These are phyloP conservation scores for Mortierella sp. DNA, from an alignment of 371 early-diverging fungal genomes.

Conservation along the genomic window DNA sequence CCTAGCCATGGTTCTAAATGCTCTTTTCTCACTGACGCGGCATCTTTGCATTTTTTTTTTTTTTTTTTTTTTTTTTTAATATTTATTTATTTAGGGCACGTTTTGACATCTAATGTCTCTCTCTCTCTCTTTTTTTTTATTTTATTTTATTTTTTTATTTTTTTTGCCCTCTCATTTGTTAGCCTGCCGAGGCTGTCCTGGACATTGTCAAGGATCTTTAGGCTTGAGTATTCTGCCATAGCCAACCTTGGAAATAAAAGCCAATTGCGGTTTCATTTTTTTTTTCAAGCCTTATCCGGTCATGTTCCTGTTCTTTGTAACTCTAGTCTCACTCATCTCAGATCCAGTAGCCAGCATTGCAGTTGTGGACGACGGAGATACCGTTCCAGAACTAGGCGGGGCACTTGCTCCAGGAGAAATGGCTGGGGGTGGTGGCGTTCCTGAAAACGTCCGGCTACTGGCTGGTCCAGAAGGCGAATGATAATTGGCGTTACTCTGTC, in stretches of 20 bases:
- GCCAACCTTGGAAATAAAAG: neutral
- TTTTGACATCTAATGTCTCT: no score
- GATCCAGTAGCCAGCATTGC: slow-evolving; percentile 1
- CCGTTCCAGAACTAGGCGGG: neutral
- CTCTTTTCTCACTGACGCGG: neutral
- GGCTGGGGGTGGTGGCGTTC: slow-evolving; percentile 21
- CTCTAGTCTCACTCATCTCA: slow-evolving; percentile 5
- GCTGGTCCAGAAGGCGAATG: slow-evolving; percentile 7
- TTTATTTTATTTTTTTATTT: no score
- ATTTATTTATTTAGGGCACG: no score
- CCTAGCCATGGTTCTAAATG: no score
- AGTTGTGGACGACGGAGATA: slow-evolving; percentile 6
- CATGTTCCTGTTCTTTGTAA: slow-evolving; percentile 8
- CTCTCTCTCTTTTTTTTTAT: neutral
- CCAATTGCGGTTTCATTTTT: neutral
- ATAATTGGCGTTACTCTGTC: slow-evolving; percentile 6
- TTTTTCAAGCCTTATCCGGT: neutral
- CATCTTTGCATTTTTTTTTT: neutral
- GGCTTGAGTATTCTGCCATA: neutral
- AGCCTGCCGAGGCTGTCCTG: slow-evolving; percentile 37
- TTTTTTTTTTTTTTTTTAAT: neutral
- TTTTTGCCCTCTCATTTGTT: no score
- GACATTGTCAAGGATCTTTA: slow-evolving; percentile 19
- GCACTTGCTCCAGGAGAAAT: neutral
- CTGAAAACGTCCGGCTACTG: neutral